Conservation (phyloP, 2,329 filamentous ascomycete genomes). For the Claviceps fusiformis region DNA sequence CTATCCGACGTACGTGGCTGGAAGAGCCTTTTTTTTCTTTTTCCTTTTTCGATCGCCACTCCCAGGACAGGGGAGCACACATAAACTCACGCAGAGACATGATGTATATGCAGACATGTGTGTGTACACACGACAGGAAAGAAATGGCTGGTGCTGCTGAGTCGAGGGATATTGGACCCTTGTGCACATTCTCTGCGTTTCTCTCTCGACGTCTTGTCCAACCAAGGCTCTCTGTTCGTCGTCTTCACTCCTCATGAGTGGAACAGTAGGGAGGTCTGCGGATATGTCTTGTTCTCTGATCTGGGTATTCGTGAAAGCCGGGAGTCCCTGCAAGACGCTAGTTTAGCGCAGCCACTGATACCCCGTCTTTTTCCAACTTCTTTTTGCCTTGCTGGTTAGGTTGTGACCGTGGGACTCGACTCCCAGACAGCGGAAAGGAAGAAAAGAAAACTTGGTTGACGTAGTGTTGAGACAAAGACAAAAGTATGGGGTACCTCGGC, state of each 20-base stretch:
- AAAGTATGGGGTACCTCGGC: background rate
- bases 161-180: background rate
- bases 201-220: background rate
- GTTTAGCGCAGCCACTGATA: background rate
- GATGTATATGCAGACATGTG: background rate
- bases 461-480: background rate
- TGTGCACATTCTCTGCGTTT: background rate
- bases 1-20: conserved; percentile 1
- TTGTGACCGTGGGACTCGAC: no score
- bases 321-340: background rate
- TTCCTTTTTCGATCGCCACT: background rate
- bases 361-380: background rate
- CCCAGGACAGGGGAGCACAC: background rate
- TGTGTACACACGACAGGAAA: background rate
- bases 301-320: background rate
- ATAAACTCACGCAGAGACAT: background rate
- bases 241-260: background rate
- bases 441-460: background rate
- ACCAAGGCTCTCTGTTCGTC: background rate
- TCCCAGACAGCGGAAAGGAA: background rate
- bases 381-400: no score
- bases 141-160: background rate
- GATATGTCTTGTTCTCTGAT: background rate
- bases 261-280: no score
- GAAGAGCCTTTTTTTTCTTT: background rate